phyloP scores from a whole-genome alignment of 2,329 filamentous ascomycete species.

The Graphilbum fragrans region DNA sequence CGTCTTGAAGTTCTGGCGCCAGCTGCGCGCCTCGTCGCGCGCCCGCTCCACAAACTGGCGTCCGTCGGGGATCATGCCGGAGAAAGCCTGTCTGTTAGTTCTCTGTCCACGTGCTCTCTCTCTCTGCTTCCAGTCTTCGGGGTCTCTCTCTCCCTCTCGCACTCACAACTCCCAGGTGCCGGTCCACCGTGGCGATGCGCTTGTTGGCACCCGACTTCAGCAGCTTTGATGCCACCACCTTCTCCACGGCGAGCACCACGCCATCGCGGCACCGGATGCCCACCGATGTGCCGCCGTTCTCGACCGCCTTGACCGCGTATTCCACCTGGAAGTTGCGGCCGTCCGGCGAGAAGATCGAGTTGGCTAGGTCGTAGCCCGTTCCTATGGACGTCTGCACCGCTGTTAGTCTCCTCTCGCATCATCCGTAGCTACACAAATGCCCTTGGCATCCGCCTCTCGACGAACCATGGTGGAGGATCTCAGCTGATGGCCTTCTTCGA shows the following conservation, averaged over 20 bases:
- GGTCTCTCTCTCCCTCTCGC: not conserved
- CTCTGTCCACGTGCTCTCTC: not conserved
- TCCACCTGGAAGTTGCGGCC: conserved; percentile 98
- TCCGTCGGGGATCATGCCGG: conserved; percentile 88
- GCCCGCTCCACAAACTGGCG: conserved; percentile 90
- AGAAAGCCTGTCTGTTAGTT: conserved; percentile 55
- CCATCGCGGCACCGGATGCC: conserved; percentile 97
- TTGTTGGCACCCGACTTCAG: conserved; percentile 94
- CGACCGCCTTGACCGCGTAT: conserved; percentile 96
- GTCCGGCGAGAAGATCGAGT: conserved; percentile 99
- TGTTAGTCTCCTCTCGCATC: too few relatives aligned
- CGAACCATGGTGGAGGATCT: too few relatives aligned
- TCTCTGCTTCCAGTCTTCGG: not conserved
- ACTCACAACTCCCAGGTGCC: conserved; percentile 84
- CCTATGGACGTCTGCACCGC: conserved; percentile 90
- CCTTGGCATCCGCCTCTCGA: too few relatives aligned
- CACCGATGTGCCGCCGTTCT: conserved; percentile 92
- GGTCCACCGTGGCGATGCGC: conserved; percentile 88
- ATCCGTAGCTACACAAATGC: too few relatives aligned
- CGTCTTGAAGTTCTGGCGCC: conserved; percentile 88
- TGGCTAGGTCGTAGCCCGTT: conserved; percentile 97
- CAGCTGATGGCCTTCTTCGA: too few relatives aligned
- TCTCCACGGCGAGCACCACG: conserved; percentile 91
- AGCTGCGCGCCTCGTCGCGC: conserved; percentile 82
- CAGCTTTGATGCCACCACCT: conserved; percentile 90